Conservation (phyloP, 2,329 filamentous ascomycete species). For the Colletotrichum tabaci region DNA sequence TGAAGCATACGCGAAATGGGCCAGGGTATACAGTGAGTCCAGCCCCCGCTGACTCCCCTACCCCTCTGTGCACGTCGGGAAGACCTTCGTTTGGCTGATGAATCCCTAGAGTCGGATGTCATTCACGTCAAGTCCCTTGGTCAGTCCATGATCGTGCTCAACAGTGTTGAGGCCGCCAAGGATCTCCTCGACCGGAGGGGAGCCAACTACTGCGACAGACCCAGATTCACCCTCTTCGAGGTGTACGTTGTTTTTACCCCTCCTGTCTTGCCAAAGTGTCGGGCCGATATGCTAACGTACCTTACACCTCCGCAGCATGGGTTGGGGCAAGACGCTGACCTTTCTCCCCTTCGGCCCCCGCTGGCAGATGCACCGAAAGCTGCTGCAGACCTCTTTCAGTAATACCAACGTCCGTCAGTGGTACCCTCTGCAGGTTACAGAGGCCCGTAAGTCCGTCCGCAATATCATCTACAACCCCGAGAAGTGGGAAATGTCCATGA, state of each 20-base stretch:
- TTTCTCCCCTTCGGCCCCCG: conserved; percentile 60
- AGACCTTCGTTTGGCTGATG: background rate
- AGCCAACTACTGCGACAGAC: conserved; percentile 60
- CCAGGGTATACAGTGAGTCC: conserved; percentile 69
- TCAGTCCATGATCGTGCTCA: conserved; percentile 58
- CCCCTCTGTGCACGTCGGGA: background rate
- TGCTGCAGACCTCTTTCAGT: conserved; percentile 61
- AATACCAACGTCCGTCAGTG: conserved; percentile 54
- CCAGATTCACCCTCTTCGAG: conserved; percentile 60
- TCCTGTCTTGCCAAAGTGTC: background rate
- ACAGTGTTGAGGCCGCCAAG: conserved; percentile 57
- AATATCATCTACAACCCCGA: conserved; percentile 43
- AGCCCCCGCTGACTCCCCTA: too few species aligned
- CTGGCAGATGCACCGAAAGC: conserved; percentile 60
- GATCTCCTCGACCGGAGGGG: conserved; percentile 63
- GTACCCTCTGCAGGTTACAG: conserved; percentile 51
- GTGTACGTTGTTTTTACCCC: conserved; percentile 43
- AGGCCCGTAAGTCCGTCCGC: conserved; percentile 49
- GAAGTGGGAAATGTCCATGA: conserved; percentile 44
- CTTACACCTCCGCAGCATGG: conserved; percentile 50
- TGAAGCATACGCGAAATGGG: conserved; percentile 42
- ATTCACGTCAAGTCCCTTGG: conserved; percentile 51
- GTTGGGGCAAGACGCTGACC: conserved; percentile 62
- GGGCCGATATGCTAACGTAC: conserved; percentile 24
- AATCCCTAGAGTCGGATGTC: conserved; percentile 47